A percentile compares a stretch with the other conserved stretches of the same genome.
Conservation (phyloP, 495 filamentous ascomycete species). For the Talaromyces adpressus region DNA sequence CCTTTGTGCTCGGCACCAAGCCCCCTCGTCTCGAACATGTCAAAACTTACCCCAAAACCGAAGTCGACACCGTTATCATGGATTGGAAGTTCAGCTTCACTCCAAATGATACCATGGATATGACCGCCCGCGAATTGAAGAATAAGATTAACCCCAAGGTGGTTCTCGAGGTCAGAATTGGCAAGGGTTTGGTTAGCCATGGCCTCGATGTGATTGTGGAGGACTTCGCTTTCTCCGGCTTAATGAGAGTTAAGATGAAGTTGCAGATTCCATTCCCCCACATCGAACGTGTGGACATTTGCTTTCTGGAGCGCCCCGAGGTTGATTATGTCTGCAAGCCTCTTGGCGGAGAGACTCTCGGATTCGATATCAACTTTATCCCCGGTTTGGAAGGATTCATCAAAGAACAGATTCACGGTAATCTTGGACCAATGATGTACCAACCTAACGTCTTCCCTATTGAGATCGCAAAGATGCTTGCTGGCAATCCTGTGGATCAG, state of each 20-base stretch:
- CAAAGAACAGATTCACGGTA: slow-evolving; percentile 89
- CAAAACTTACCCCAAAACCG: slow-evolving; percentile 93
- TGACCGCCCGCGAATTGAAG: slow-evolving; percentile 84
- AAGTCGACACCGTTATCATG: slow-evolving; percentile 94
- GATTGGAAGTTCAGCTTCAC: slow-evolving; percentile 99
- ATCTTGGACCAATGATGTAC: slow-evolving; percentile 93
- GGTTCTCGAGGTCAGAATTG: slow-evolving; percentile 84
- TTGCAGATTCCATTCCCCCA: slow-evolving; percentile 94
- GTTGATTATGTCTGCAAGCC: slow-evolving; percentile 98
- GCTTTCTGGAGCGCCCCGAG: slow-evolving; percentile 66
- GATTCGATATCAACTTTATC: slow-evolving; percentile 98
- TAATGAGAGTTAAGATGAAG: slow-evolving; percentile 97
- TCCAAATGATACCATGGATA: slow-evolving; percentile 84
- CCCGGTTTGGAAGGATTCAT: slow-evolving; percentile 91
- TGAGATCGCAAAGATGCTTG: slow-evolving; percentile 96
- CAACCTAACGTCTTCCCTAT: slow-evolving; percentile 96
- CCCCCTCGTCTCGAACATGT: slow-evolving; percentile 94
- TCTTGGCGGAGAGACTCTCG: slow-evolving; percentile 87
- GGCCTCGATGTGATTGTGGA: slow-evolving; percentile 96
- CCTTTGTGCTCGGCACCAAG: slow-evolving; percentile 88
- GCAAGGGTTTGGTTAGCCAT: slow-evolving; percentile 92
- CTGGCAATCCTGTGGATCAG: slow-evolving; percentile 89
- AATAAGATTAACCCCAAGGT: slow-evolving; percentile 97
- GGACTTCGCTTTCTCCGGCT: slow-evolving; percentile 88
- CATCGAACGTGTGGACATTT: slow-evolving; percentile 86